phyloP scores from a whole-genome alignment of 2,329 filamentous ascomycete species.

The Hawksworthiomyces lignivorus region DNA sequence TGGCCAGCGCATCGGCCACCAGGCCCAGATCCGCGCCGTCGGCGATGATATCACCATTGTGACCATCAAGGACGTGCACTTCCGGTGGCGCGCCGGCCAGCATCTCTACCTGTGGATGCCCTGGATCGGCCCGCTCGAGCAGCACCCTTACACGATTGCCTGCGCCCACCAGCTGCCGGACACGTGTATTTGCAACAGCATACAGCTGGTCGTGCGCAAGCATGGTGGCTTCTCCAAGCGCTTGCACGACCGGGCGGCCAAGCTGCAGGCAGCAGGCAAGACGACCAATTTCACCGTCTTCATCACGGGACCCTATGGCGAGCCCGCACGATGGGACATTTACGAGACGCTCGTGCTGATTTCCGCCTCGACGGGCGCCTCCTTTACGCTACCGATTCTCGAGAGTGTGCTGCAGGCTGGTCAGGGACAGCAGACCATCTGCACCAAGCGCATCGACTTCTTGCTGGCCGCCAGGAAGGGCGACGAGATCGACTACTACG shows the following conservation, averaged over 20 bases:
- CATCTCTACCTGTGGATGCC: conserved; percentile 56
- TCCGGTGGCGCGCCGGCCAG: conserved; percentile 52
- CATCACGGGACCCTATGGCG: conserved; percentile 49
- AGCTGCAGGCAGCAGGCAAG: conserved; percentile 18
- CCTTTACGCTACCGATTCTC: conserved; percentile 52
- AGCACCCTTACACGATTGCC: conserved; percentile 57
- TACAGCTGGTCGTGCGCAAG: conserved; percentile 50
- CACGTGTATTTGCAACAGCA: conserved; percentile 49
- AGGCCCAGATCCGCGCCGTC: conserved; percentile 39
- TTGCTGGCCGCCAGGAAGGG: conserved; percentile 43
- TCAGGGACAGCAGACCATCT: conserved; percentile 33
- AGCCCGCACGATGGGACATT: conserved; percentile 46
- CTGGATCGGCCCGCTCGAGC: conserved; percentile 43
- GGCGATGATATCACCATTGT: conserved; percentile 47
- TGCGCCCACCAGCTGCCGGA: conserved; percentile 42
- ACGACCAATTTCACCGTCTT: conserved; percentile 35
- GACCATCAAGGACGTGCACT: conserved; percentile 52
- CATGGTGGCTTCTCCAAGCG: conserved; percentile 51
- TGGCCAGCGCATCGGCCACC: conserved; percentile 43
- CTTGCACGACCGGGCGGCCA: conserved; percentile 39
- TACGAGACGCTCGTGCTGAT: conserved; percentile 54
- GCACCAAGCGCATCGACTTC: conserved; percentile 46
- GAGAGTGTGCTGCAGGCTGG: conserved; percentile 43
- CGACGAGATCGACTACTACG: conserved; percentile 49
- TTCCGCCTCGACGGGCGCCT: conserved; percentile 56